Evolutionary conservation across 495 filamentous ascomycete genomes (phyloP).

Genomic region (Penicillium crystallinum): DNA sequence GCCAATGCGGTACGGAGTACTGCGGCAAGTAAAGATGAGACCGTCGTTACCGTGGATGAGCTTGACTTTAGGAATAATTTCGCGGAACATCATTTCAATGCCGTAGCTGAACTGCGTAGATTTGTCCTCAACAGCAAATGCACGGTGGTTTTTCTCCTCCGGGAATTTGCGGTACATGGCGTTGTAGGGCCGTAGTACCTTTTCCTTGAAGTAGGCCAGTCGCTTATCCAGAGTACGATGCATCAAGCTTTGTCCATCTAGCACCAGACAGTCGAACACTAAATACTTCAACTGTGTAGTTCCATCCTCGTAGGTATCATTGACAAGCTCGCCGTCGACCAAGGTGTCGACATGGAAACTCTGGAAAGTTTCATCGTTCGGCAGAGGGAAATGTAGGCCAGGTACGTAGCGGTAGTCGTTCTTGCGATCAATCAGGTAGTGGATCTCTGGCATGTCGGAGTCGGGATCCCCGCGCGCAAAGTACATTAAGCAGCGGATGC

Average conservation of each 20-base stretch:
- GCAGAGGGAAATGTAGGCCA: conserved; percentile 73
- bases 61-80: conserved; percentile 73
- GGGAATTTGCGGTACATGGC: conserved; percentile 63
- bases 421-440: conserved; percentile 91
- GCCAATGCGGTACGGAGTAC: conserved; percentile 76
- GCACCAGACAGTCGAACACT: conserved; percentile 85
- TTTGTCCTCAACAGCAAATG: conserved; percentile 81
- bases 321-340: conserved; percentile 88
- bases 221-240: conserved; percentile 79
- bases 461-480: conserved; percentile 55
- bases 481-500: conserved; percentile 90
- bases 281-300: conserved; percentile 68
- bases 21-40: conserved; percentile 90
- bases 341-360: conserved; percentile 75
- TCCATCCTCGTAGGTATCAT: conserved; percentile 63
- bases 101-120: conserved; percentile 81
- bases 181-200: conserved; percentile 74
- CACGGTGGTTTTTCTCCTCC: conserved; percentile 61
- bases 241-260: conserved; percentile 74
- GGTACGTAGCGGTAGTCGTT: conserved; percentile 91
- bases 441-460: conserved; percentile 47
- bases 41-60: conserved; percentile 84
- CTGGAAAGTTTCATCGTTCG: conserved; percentile 49
- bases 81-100: conserved; percentile 83
- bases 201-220: conserved; percentile 75